These are phyloP conservation scores for Senna siamea DNA, from an alignment of 306 rosid species.

Conservation along the genomic window DNA sequence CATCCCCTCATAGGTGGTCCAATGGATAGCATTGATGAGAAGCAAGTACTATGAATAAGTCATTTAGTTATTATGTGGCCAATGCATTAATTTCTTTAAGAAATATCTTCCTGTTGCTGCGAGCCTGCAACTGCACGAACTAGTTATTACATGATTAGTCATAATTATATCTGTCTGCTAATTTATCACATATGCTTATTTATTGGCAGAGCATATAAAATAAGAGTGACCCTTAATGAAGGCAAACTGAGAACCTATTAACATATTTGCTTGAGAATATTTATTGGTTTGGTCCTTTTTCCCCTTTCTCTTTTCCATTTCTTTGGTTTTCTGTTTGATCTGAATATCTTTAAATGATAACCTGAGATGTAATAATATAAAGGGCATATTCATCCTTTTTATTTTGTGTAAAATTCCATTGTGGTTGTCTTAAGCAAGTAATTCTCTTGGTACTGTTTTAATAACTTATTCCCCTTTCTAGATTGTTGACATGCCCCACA, in stretches of 20 bases:
- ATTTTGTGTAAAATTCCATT: constrained; percentile 32
- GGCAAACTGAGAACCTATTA: constrained; percentile 15
- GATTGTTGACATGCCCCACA: constrained; percentile 60
- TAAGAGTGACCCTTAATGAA: not conserved
- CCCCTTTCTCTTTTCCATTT: too few species aligned
- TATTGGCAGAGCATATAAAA: constrained; percentile 18
- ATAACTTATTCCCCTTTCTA: constrained; percentile 43
- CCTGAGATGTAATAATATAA: constrained; percentile 24
- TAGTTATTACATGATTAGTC: constrained; percentile 25
- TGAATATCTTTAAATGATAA: constrained; percentile 29
- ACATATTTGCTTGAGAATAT: constrained; percentile 8
- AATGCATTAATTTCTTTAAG: constrained; percentile 28
- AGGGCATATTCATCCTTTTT: constrained; percentile 9
- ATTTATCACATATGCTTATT: constrained; percentile 14
- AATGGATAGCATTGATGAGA: constrained; percentile 64
- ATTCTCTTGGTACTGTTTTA: constrained; percentile 22
- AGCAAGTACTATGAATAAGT: constrained; percentile 67
- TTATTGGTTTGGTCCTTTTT: constrained; percentile 2
- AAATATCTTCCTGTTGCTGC: constrained; percentile 26
- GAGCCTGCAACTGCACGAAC: constrained; percentile 23
- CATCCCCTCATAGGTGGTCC: constrained; percentile 64
- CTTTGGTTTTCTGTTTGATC: not conserved
- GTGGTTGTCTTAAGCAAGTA: constrained; percentile 25
- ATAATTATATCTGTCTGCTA: constrained; percentile 8
- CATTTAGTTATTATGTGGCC: constrained; percentile 8